Base-by-base conservation (phyloP, 148 eudicot species). In the Tetragonia tetragonoides region DNA sequence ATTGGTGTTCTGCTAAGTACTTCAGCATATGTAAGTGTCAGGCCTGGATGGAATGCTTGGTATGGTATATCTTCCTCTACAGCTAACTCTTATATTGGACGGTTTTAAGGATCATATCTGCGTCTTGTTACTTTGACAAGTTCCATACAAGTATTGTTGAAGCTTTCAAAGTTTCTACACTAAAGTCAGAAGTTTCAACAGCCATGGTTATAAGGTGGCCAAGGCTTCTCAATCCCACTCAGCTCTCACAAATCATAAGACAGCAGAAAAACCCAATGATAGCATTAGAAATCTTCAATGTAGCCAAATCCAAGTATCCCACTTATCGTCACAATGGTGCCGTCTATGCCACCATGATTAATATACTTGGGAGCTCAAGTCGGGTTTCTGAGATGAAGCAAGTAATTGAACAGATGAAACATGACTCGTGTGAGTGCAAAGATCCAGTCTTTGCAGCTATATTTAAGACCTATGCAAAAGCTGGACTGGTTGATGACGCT, bases 271-370 rank as follows among this genome's bases (percentile, higher is more conserved):
- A 85, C 69, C 88, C 89, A 24, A 72, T 79, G 16, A 86, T 80
- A 49, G 89, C 93, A 59, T 79, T 90, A 24, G 66, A 79, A 47
- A 83, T 89, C 77, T 94, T 94, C 81, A 77, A 88, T 77, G 91
- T 87, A 82, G 91, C 94, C 70, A 87, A 85, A 81, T 72, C 77
- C 14, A 88, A 78, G 72, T 91, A 88, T 75, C 97, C 94, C 20
- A 59, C 81, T 41, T 95, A 95, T 78, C 87, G 70, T 65, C 98
- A 94, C 80, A 92, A 91, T 75, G 94, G 96, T 24, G 79, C 83
- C 23, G 94, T 89, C 21, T 95, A 92, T 81, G 92, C 91, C 79
- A 89, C 94, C 76, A 88, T 95, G 92, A 91, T 93, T 70, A 79
- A 77, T 66, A 80, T 93, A 68, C 97, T 95, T 16, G 88, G 91